Percentiles rank a stretch among this genome's conserved stretches.
phyloP scores from a whole-genome alignment of 202 grass and related monocot genomes.

The Miscanthus sacchariflorus region DNA sequence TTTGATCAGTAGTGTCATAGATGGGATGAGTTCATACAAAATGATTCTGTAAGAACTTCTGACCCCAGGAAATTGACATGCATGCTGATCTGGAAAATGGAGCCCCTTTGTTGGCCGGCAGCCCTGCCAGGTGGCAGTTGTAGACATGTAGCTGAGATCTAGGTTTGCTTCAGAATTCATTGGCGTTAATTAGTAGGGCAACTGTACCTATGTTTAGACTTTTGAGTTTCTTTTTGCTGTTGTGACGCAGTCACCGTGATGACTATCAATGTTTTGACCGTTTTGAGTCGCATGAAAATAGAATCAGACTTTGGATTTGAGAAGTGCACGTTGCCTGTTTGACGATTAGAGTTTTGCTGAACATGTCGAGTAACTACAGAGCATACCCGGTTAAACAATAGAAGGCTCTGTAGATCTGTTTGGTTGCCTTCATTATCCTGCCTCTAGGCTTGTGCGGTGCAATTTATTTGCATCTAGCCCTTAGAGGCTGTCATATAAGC shows the following conservation, averaged over 20 bases:
- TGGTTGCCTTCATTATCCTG: neutral
- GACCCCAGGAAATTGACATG: conserved; percentile 4
- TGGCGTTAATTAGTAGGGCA: conserved; percentile 21
- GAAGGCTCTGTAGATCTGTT: neutral
- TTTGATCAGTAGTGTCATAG: conserved; percentile 34
- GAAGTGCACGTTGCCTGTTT: neutral
- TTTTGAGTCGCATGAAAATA: neutral
- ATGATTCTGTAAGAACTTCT: conserved; percentile 41
- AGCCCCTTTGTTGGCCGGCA: conserved; percentile 22
- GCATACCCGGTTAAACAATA: neutral
- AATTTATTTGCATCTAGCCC: too few species aligned
- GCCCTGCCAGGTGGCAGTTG: conserved; percentile 37
- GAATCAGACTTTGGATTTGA: neutral
- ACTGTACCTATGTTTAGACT: conserved; percentile 24
- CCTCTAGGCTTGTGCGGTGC: too few species aligned
- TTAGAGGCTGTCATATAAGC: too few species aligned
- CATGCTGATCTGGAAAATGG: conserved; percentile 23
- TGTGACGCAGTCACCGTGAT: neutral
- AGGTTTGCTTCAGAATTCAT: conserved; percentile 22
- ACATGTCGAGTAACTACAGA: neutral
- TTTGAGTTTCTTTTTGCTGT: neutral
- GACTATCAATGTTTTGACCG: neutral
- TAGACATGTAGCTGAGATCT: conserved; percentile 45
- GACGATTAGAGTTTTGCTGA: neutral
- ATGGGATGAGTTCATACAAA: conserved; percentile 30